Base-by-base conservation (phyloP, 1,284 basidiomycete species). In the Xanthoconium separans region DNA sequence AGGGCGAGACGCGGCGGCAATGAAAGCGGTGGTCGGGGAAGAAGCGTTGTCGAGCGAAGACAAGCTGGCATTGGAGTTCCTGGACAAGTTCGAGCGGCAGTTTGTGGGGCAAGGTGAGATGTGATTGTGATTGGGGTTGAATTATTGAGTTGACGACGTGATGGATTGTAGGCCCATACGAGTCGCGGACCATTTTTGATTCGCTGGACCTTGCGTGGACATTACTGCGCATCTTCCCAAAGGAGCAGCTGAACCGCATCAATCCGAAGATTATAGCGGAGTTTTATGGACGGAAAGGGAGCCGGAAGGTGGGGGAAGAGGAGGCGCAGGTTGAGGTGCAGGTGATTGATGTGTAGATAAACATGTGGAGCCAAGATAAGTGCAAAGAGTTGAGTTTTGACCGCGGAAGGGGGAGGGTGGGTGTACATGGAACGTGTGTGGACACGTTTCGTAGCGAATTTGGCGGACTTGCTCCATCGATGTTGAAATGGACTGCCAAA, bases 11-110 rank as follows among this genome's bases (percentile, higher is more conserved):
- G 97, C 97, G 31, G 95, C 96, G 1, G 83, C 95, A 5, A 99
- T 99, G 97, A 99, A 99, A 76, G 97, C 97, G 53, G 97, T 99
- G 45, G 97, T 99, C 47, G 97, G 97, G 70, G 97, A 99, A 73
- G 97, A 99, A 73, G 96, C 97, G 7, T 76, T 99, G 61, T 94
- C 91, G 33, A 77, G 86, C 0, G 96, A 98, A 73, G 96, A 98
- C 73, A 96, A 95, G 75, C 80, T 95, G 45, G 93, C 94, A 6
- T 76, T 96, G 51, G 93, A 95, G 71, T 96, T 97, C 79, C 75
- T 96, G 63, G 92, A 93, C 72, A 93, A 94, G 73, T 97, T 98
- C 73, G 95, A 98, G 76, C 87, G 85, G 58, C 87, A 94, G 66
- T 98, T 97, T 71, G 94, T 98, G 47, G 91, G 91, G 48, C 95